Base-by-base conservation (phyloP, 2,329 filamentous ascomycete genomes). In the Fusarium sp. region DNA sequence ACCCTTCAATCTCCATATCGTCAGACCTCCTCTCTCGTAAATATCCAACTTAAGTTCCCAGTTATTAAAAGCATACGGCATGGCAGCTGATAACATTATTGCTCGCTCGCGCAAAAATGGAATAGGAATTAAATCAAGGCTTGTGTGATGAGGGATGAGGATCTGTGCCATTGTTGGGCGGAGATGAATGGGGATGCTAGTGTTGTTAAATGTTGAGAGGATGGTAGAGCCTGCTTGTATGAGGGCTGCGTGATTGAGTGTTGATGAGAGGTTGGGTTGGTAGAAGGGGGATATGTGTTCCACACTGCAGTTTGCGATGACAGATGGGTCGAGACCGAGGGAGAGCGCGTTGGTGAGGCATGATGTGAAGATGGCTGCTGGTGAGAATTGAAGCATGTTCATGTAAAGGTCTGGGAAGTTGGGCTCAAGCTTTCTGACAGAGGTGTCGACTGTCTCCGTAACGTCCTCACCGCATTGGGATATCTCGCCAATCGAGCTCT, bases 1-100 rank as follows among this genome's bases (percentile, higher is more conserved):
- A 0, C 23, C 35, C 23, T 23, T 55, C 2, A 62, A 7, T 10
- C 52, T 46, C 76, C 76, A 78, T 25, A 73, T 66, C 9, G 39
- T 65, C 25, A 79, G 27, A 0, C 78, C 78, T 0, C 75, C 73
- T 25, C 64, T 38, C 2, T 66, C 60, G 9, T 77, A 78, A 4
- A 79, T 72, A 37, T 79, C 78, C 2, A 73, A 25, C 25, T 79
- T 79, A 1, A 79, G 66, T 37, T 79, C 78, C 72, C 70, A 73
- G 0, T 66, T 49, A 12, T 77, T 76, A 4, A 76, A 79, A 0
- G 33, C 31, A 8, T 63, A 31, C 1, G 78, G 78, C 58, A 77
- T 66, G 1, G 72, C 69, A 5, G 72, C 74, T 1, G 75, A 73
- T 5, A 79, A 18, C 56, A 78, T 64, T 5, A 79, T 79, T 3